Base-by-base conservation (phyloP, 257 asterid genomes). In the Primulina huaijiensis region DNA sequence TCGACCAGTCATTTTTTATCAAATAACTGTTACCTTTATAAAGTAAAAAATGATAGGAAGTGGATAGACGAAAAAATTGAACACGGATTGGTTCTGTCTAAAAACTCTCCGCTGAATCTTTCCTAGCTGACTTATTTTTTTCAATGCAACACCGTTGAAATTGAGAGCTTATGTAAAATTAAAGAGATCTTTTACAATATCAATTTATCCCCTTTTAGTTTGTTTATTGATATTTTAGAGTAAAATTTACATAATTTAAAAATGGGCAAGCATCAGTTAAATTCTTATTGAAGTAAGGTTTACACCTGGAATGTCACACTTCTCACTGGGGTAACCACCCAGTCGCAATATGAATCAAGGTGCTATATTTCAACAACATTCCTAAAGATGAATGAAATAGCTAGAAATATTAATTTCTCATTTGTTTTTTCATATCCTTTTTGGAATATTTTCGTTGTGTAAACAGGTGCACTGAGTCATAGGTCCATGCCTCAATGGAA, bases 381-480 rank as follows among this genome's bases (percentile, higher is more conserved):
- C 53, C n/a, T 12, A 43, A 11, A 43, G 53, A 43, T 43, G 53
- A 43, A 43, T 14, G 19, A 43, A 43, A 43, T 43, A 43, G 53
- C 53, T 11, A 43, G n/a, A 43, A 14, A 43, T 11, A 8, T 14
- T 43, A 43, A 9, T 43, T 43, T 12, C n/a, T 43, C 53, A 12
- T 40, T 62, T 33, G 33, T 4, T 27, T 57, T 34, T 14, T 56
- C 43, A 35, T 23, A 43, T 46, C 31, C 50, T 38, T n/a, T 34
- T 12, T 67, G 27, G 30, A 69, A 63, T 20, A 57, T 60, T 60
- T 43, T 53, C 43, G 34, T 8, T 62, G 14, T 40, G 75, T 25
- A 67, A 40, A 8, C 20, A 56, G 34, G 60, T 43, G n/a, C 34
- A 55, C 62, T 33, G 11, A 64, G 46, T 40, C 21, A 27, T 23